These are phyloP conservation scores for Neonectria sp. DNA, from an alignment of 2,329 filamentous ascomycete species.

Conservation along the genomic window DNA sequence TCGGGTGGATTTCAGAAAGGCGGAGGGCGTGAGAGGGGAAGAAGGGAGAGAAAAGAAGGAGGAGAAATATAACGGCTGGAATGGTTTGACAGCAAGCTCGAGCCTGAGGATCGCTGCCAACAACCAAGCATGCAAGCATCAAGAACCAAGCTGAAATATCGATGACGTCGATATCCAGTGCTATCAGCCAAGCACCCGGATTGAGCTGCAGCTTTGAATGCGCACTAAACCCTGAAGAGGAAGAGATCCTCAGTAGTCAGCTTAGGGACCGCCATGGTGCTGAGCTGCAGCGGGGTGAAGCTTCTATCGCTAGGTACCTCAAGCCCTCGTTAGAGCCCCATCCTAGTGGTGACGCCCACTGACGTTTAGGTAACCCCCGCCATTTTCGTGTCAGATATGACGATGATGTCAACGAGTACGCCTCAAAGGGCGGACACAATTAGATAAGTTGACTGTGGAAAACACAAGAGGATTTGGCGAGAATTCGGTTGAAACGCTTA, in stretches of 20 bases:
- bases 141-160: slow-evolving; percentile 36
- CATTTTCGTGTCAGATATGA: not conserved
- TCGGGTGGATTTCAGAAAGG: not conserved
- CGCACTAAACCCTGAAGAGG: slow-evolving; percentile 10
- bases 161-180: slow-evolving; percentile 42
- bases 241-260: slow-evolving; percentile 7
- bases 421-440: not conserved
- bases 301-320: not conserved
- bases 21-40: not conserved
- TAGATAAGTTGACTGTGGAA: not conserved
- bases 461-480: not conserved
- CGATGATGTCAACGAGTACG: slow-evolving; percentile 4
- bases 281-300: slow-evolving; percentile 7
- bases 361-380: not conserved
- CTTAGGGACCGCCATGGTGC: not conserved
- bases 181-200: slow-evolving; percentile 19
- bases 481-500: not conserved
- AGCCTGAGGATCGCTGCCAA: slow-evolving; percentile 13
- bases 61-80: slow-evolving; percentile 1
- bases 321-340: not conserved
- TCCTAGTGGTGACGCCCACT: not conserved
- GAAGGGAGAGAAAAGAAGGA: not conserved
- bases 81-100: not conserved
- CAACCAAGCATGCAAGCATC: slow-evolving; percentile 35
- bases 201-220: slow-evolving; percentile 11